A percentile compares a stretch with the other conserved stretches of the same genome.
Conservation (phyloP, 2,329 filamentous ascomycete genomes). For the Ploettnerulaceae sp. region DNA sequence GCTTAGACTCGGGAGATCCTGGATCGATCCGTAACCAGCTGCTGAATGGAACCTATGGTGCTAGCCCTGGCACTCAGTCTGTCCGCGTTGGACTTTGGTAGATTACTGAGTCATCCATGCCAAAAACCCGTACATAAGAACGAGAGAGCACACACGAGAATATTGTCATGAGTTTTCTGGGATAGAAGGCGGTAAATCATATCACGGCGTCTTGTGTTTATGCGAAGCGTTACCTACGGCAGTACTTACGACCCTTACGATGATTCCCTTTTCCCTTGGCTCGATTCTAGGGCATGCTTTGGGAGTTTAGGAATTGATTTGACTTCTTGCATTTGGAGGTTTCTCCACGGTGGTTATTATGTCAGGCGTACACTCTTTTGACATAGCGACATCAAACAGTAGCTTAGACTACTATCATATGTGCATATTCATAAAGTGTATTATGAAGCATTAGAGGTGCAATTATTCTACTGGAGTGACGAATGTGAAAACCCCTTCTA, state of each 20-base stretch:
- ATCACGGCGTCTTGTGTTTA: constrained; percentile 27
- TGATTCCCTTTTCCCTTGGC: constrained; percentile 26
- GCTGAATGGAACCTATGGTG: constrained; percentile 54
- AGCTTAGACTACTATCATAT: constrained; percentile 14
- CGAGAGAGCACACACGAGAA: constrained; percentile 17
- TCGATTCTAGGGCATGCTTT: constrained; percentile 23
- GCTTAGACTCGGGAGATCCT: constrained; percentile 37
- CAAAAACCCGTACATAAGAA: constrained; percentile 19
- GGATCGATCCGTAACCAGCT: constrained; percentile 59
- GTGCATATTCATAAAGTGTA: constrained; percentile 5
- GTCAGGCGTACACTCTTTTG: constrained; percentile 30
- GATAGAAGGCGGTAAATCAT: constrained; percentile 23
- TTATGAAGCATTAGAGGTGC: not conserved
- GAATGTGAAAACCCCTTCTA: not conserved
- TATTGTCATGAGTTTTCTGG: constrained; percentile 20
- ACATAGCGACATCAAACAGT: constrained; percentile 16
- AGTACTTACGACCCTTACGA: constrained; percentile 32
- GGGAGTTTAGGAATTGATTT: constrained; percentile 26
- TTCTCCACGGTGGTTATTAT: constrained; percentile 19
- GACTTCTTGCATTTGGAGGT: constrained; percentile 24
- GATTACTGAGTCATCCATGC: constrained; percentile 4
- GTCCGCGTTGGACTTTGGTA: constrained; percentile 62
- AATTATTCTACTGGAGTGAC: not conserved
- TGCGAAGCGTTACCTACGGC: constrained; percentile 19
- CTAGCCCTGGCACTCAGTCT: constrained; percentile 36